A percentile compares a stretch with the other conserved stretches of the same genome.
Conservation (phyloP, 352 stramenopile species). For the Globisporangium alternatum region DNA sequence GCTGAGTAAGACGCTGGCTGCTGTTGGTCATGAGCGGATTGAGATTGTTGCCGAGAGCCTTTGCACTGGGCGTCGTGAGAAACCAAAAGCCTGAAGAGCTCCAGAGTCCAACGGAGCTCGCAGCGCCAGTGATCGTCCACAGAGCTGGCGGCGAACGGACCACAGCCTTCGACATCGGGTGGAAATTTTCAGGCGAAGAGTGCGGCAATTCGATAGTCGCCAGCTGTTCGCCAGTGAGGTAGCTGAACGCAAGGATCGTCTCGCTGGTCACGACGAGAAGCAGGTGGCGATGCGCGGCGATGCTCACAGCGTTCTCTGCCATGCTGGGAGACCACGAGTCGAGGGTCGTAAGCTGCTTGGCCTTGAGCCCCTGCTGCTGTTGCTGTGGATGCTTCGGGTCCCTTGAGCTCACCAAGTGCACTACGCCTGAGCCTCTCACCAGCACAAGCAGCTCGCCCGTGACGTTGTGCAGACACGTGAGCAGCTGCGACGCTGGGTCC, state of each 20-base stretch:
- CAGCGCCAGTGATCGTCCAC: slow-evolving; percentile 45
- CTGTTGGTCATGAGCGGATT: background rate
- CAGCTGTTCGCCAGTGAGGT: slow-evolving; percentile 46
- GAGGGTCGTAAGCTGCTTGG: slow-evolving; percentile 30
- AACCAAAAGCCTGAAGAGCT: slow-evolving; percentile 56
- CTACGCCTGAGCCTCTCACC: slow-evolving; percentile 21
- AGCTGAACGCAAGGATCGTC: slow-evolving; percentile 44
- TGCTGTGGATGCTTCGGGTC: background rate
- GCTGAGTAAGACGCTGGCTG: background rate
- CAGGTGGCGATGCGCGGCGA: slow-evolving; percentile 47
- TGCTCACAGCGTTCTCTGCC: slow-evolving; percentile 9
- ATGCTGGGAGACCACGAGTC: slow-evolving; percentile 18
- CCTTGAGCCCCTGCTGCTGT: background rate
- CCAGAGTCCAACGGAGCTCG: slow-evolving; percentile 61
- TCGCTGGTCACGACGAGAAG: slow-evolving; percentile 24
- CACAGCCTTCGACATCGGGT: background rate
- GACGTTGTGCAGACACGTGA: slow-evolving; percentile 58
- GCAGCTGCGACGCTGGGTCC: slow-evolving; percentile 14
- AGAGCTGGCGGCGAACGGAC: slow-evolving; percentile 21
- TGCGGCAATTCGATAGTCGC: slow-evolving; percentile 30
- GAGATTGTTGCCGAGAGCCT: slow-evolving; percentile 28
- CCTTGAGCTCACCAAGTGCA: slow-evolving; percentile 45
- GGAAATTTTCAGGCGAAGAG: background rate
- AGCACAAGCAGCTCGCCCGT: slow-evolving; percentile 77
- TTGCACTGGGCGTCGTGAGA: slow-evolving; percentile 50